Percentiles rank a stretch among this genome's conserved stretches.
Conservation (phyloP, 768 basidiomycete genomes). For the Cystobasidium ongulense region DNA sequence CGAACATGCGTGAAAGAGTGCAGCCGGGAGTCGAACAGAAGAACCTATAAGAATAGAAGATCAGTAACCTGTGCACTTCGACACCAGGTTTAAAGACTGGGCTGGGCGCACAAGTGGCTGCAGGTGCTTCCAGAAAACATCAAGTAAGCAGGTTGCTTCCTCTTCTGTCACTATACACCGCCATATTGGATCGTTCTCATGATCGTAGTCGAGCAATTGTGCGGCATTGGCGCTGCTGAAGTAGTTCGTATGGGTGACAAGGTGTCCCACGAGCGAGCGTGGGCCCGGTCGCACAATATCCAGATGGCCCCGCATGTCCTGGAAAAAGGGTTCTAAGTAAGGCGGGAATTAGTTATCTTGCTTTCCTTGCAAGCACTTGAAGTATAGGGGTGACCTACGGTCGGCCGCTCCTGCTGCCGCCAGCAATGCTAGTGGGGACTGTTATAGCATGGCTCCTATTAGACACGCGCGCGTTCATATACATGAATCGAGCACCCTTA, state of each 20-base stretch:
- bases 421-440: not conserved
- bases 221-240: not conserved
- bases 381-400: not conserved
- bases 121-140: not conserved
- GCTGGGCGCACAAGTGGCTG: not conserved
- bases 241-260: not conserved
- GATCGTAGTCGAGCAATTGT: not conserved
- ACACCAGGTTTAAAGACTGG: not conserved
- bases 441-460: not conserved
- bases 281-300: not conserved
- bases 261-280: not conserved
- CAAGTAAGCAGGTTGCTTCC: not conserved
- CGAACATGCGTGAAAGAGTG: not conserved
- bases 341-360: not conserved
- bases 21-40: not conserved
- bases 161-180: not conserved
- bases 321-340: not conserved
- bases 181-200: not conserved
- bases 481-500: not conserved
- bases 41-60: not conserved
- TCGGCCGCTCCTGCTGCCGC: conserved; percentile 3
- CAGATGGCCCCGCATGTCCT: not conserved
- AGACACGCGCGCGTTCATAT: not conserved
- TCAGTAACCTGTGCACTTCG: not conserved
- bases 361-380: not conserved